phyloP scores from a whole-genome alignment of 441 rosid species.

The Arabidopsis hybrid region DNA sequence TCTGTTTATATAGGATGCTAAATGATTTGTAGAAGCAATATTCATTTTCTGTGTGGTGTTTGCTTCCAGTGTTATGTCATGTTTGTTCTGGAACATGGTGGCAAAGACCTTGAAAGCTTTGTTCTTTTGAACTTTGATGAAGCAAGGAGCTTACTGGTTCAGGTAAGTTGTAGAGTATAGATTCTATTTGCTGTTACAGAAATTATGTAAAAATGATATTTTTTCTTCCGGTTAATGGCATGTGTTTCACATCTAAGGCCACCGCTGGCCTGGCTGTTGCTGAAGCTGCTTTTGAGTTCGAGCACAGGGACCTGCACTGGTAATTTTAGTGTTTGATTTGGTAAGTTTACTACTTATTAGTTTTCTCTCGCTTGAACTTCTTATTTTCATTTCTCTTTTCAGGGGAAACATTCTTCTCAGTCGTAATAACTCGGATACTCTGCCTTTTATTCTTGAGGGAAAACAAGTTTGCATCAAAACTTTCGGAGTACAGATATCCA shows the following conservation, averaged over 20 bases:
- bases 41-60: conserved; percentile 33
- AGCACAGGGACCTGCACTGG: conserved; percentile 97
- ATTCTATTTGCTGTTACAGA: conserved; percentile 8
- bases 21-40: neutral
- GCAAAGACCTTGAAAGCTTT: conserved; percentile 95
- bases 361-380: conserved; percentile 26
- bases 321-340: conserved; percentile 41
- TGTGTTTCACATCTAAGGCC: conserved; percentile 58
- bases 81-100: conserved; percentile 94
- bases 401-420: conserved; percentile 94
- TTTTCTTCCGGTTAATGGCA: conserved; percentile 9
- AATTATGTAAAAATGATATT: conserved; percentile 11
- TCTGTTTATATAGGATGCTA: conserved; percentile 20
- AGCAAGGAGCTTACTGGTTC: conserved; percentile 81
- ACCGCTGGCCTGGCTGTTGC: conserved; percentile 89
- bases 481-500: conserved; percentile 70
- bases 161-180: conserved; percentile 52
- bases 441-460: conserved; percentile 68
- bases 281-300: conserved; percentile 95
- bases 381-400: conserved; percentile 27
- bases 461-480: conserved; percentile 58
- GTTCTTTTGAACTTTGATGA: conserved; percentile 82
- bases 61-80: conserved; percentile 78
- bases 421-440: conserved; percentile 60
- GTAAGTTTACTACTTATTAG: conserved; percentile 15